These are phyloP conservation scores for Colletotrichum sidae DNA, from an alignment of 2,329 filamentous ascomycete species.

Conservation along the genomic window DNA sequence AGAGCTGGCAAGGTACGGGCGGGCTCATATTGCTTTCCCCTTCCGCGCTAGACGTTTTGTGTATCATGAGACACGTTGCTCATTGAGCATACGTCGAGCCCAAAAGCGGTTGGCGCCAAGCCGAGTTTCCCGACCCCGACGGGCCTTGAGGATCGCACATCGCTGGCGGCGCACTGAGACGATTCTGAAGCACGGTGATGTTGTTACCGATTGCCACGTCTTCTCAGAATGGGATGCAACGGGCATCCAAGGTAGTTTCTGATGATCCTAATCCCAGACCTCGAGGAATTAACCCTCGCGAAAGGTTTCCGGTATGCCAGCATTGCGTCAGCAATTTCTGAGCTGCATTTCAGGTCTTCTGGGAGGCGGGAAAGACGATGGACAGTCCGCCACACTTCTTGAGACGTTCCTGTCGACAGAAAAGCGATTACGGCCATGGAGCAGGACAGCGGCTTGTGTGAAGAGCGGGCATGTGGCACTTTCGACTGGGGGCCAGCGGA, in stretches of 20 bases:
- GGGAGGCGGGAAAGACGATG: neutral
- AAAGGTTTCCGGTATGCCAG: neutral
- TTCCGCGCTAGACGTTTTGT: conserved; percentile 3
- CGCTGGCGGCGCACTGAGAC: neutral
- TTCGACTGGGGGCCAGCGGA: too few species aligned
- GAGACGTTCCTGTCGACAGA: too few species aligned
- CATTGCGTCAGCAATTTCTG: conserved; percentile 8
- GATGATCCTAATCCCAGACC: too few species aligned
- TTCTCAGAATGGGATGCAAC: too few species aligned
- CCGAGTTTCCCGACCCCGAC: neutral
- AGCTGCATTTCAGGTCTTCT: conserved; percentile 17
- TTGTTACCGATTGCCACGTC: too few species aligned
- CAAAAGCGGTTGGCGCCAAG: neutral
- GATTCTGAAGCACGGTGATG: too few species aligned
- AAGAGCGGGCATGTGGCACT: too few species aligned
- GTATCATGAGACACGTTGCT: conserved; percentile 12
- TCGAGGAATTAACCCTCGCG: neutral
- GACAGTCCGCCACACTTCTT: too few species aligned
- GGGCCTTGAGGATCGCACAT: conserved; percentile 4
- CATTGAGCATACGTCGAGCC: conserved; percentile 7
- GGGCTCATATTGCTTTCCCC: conserved; percentile 11
- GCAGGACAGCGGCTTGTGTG: too few species aligned
- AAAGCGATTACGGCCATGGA: too few species aligned
- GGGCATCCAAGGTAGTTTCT: conserved; percentile 1
- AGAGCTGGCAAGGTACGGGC: neutral